These are phyloP conservation scores for Microbotryum violaceum DNA, from an alignment of 1,284 basidiomycete genomes.

Conservation along the genomic window DNA sequence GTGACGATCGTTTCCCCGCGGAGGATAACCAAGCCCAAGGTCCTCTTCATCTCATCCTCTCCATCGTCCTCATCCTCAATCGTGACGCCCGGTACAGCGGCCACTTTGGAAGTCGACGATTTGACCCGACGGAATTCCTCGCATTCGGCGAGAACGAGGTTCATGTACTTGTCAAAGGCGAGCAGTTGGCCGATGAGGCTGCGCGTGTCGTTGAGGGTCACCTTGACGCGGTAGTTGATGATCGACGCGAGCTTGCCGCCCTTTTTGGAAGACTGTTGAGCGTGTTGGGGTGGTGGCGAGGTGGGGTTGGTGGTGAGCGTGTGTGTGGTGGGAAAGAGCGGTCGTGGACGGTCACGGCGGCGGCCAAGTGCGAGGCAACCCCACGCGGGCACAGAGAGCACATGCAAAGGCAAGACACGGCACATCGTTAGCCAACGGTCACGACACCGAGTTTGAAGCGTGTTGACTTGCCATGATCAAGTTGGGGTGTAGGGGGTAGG, in stretches of 20 bases:
- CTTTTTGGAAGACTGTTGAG: slow-evolving; percentile 46
- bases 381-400: too few relatives aligned
- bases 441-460: too few relatives aligned
- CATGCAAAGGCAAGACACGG: too few relatives aligned
- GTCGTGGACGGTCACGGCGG: too few relatives aligned
- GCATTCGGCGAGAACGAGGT: slow-evolving; percentile 93
- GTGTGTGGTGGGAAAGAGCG: too few relatives aligned
- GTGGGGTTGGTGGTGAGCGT: too few relatives aligned
- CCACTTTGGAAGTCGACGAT: slow-evolving; percentile 54
- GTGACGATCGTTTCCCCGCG: slow-evolving; percentile 95
- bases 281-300: background rate
- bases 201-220: slow-evolving; percentile 96
- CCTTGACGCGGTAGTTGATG: slow-evolving; percentile 94
- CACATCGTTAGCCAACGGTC: too few relatives aligned
- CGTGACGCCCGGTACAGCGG: slow-evolving; percentile 15
- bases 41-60: slow-evolving; percentile 90
- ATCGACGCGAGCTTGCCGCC: slow-evolving; percentile 96
- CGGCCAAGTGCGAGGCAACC: too few relatives aligned
- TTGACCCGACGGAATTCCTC: slow-evolving; percentile 88
- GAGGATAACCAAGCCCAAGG: slow-evolving; percentile 89
- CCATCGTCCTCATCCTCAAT: slow-evolving; percentile 39
- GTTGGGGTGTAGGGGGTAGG: too few relatives aligned
- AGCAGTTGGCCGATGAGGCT: slow-evolving; percentile 96
- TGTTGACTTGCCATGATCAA: too few relatives aligned
- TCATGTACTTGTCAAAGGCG: slow-evolving; percentile 99